A percentile compares a stretch with the other conserved stretches of the same genome.
Conservation (phyloP, 1,284 basidiomycete species). For the Cryptococcus hybrid region DNA sequence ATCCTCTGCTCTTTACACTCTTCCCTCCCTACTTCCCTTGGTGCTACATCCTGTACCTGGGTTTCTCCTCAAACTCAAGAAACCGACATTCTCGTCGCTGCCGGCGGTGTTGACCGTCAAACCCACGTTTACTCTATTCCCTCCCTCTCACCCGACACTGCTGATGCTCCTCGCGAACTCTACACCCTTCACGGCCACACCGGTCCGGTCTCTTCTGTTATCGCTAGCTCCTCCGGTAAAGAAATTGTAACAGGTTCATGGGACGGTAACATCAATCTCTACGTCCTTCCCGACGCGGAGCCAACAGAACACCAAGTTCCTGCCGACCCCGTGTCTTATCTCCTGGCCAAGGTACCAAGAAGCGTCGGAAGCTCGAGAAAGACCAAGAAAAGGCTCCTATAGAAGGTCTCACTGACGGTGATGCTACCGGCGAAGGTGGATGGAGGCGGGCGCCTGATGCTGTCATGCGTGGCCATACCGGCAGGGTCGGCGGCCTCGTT, state of each 20-base stretch:
- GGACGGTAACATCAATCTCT: constrained; percentile 77
- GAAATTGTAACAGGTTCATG: constrained; percentile 72
- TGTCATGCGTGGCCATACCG: constrained; percentile 45
- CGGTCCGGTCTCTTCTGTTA: constrained; percentile 65
- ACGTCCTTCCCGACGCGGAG: constrained; percentile 43
- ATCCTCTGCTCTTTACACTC: constrained; percentile 34
- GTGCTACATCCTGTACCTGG: constrained; percentile 70
- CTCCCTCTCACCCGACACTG: constrained; percentile 44
- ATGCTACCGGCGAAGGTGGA: constrained; percentile 37
- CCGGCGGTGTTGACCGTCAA: constrained; percentile 80
- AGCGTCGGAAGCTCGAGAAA: constrained; percentile 56
- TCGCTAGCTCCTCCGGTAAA: constrained; percentile 57
- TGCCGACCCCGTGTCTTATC: constrained; percentile 43
- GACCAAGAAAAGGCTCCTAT: constrained; percentile 33
- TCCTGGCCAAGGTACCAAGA: constrained; percentile 55
- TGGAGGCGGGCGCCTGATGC: constrained; percentile 47
- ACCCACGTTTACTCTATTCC: constrained; percentile 62
- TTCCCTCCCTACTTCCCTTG: constrained; percentile 50
- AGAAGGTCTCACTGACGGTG: constrained; percentile 48
- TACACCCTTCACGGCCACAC: constrained; percentile 70
- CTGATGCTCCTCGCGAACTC: constrained; percentile 54
- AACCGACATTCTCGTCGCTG: constrained; percentile 58
- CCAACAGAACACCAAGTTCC: constrained; percentile 46
- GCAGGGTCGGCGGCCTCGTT: constrained; percentile 39
- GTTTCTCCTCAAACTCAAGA: constrained; percentile 52